Percentiles rank a stretch among this genome's conserved stretches.
Evolutionary conservation across 2,329 filamentous ascomycete genomes (phyloP).

Genomic region (Aureobasidium musti): DNA sequence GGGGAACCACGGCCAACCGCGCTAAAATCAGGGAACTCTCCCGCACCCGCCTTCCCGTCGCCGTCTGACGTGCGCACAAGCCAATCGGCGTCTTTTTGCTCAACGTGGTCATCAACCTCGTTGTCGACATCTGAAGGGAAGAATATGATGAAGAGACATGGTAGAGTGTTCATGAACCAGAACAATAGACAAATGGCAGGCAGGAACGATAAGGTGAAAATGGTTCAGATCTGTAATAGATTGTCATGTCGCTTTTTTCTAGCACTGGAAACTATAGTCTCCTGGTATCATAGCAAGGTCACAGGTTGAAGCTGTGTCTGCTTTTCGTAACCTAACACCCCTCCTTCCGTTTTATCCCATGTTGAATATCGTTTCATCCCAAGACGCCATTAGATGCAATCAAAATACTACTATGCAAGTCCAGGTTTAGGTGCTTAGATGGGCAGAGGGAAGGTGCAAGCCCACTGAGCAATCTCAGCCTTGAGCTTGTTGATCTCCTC

Average conservation of each 20-base stretch:
- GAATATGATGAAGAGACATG: background rate
- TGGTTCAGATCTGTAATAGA: constrained; percentile 19
- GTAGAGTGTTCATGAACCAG: background rate
- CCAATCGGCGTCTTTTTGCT: constrained; percentile 18
- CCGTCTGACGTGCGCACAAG: constrained; percentile 20
- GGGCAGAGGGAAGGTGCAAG: constrained; percentile 86
- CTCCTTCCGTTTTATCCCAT: constrained; percentile 22
- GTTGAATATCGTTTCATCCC: constrained; percentile 29
- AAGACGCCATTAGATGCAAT: constrained; percentile 29
- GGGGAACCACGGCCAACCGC: constrained; percentile 1
- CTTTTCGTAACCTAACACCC: constrained; percentile 28
- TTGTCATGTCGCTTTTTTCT: constrained; percentile 27
- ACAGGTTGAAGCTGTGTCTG: constrained; percentile 29
- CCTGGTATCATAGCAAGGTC: constrained; percentile 29
- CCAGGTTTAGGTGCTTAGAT: constrained; percentile 51
- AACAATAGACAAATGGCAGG: too few species aligned
- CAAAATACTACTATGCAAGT: constrained; percentile 4
- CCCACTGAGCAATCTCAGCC: constrained; percentile 89
- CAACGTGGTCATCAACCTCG: background rate
- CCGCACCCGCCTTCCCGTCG: constrained; percentile 15
- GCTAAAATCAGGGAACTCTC: constrained; percentile 22
- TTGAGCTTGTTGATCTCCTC: constrained; percentile 80
- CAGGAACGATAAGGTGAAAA: background rate
- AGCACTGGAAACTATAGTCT: constrained; percentile 6
- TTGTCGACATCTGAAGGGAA: background rate